Evolutionary conservation across 768 basidiomycete genomes (phyloP), one percentile per base, ranked within the genome.

Genomic region (Suillus paluster): DNA sequence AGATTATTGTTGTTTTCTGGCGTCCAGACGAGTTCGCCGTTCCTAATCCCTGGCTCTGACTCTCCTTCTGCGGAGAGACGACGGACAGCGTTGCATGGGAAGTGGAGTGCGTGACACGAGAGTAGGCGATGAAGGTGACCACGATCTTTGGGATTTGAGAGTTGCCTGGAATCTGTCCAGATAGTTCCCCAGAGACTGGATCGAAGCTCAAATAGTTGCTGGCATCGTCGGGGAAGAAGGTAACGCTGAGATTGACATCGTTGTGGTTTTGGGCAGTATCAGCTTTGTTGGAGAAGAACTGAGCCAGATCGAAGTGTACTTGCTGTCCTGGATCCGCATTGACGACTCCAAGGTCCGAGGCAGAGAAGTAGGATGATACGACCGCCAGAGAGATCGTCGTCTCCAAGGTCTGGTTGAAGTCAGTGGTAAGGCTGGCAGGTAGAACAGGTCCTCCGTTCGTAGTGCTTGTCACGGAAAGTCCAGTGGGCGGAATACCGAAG

Each of bases 361-460:
- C 64, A 12, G 83, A 77, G 77, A 97, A 97, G 72, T 85, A 91
- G 4, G 93, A 90, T 4, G 89, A 83, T 10, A 89, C 85, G 23
- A 92, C 72, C 30, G 84, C 84, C 64, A 98, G 68, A 2, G 84
- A 79, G 38, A 96, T 78, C 64, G 81, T 86, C 21, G 89, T 86
- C 21, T 80, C 74, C 62, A 93, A 66, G 0, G 84, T 83, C 72
- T 94, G 89, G 68, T 91, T 88, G 73, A 89, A 87, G 19, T 78
- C 72, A 2, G 91, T 83, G 23, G 75, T 83, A 44, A 97, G 70
- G 30, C 76, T 84, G 34, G 91, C 83, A 12, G 88, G 85, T n/a
- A 94, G 78, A 4, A 71, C 63, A 23, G 77, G 75, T 44, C 71
- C 78, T 11, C 75, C 66, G 53, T 78, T 58, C 63, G 67, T 72